Evolutionary conservation across 2,329 filamentous ascomycete genomes (phyloP), one percentile per base, ranked within the genome.

Genomic region (Leptoxyphium fumago): DNA sequence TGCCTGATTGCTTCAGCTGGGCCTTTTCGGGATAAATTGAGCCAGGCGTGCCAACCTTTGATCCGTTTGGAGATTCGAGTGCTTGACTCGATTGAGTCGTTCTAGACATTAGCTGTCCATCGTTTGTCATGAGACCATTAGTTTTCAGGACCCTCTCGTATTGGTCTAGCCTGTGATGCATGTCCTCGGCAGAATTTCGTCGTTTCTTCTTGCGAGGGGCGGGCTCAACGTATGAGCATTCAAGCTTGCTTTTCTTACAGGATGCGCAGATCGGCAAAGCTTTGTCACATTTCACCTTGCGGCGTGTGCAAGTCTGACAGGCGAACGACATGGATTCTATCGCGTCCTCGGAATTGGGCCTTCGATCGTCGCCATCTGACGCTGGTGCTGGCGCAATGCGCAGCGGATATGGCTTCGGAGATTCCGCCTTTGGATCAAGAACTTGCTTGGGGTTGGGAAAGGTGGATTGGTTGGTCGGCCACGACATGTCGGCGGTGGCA

Each of bases 271-370:
- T 48, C 2, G 63, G 59, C 11, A 52, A 45, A 32, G 46, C 42
- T 43, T 55, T 61, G 49, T 66, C 56, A 50, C 65, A 68, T 48
- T 63, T 66, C 8, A 67, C 61, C 46, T 68, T 69, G 38, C 62
- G 53, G 18, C 60, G 46, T 2, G 56, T 52, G 43, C 59, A 61
- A n/a, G 53, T 58, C 13, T 56, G 49, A 45, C 58, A 61, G 11
- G 57, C 51, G 38, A 51, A 58, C 28, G 51, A 49, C 56, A 60
- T 60, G 21, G 32, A 36, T 5, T 36, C 32, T 9, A 15, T 13
- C 15, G 32, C 13, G 9, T 36, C 32, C 13, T 13, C 11, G 9
- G 32, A 36, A 15, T 36, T 36, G 13, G 4, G 32, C 32, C 32
- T 36, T 36, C 15, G 13, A 13, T 36, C 15, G 32, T 36, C 15